These are phyloP conservation scores for Aspergillus sp. DNA, from an alignment of 2,329 filamentous ascomycete genomes.

Conservation along the genomic window DNA sequence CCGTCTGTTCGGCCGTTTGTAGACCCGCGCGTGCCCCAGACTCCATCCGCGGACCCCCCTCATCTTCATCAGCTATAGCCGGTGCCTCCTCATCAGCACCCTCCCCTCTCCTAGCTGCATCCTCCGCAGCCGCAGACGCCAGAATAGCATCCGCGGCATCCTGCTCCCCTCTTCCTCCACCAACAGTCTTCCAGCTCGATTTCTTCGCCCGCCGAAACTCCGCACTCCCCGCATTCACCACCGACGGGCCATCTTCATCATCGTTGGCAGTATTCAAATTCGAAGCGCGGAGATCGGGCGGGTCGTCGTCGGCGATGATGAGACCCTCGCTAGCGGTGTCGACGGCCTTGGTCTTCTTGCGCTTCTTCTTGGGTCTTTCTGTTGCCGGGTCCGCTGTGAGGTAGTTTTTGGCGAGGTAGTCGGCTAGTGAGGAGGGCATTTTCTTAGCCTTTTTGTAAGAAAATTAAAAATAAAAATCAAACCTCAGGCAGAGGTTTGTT, in stretches of 20 bases:
- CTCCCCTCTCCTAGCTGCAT: conserved; percentile 43
- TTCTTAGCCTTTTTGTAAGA: conserved; percentile 1
- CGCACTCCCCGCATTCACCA: conserved; percentile 26
- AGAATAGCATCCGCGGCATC: conserved; percentile 76
- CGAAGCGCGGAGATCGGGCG: conserved; percentile 28
- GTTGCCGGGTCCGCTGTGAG: conserved; percentile 59
- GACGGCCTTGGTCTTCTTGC: conserved; percentile 49
- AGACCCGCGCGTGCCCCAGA: conserved; percentile 83
- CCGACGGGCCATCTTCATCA: conserved; percentile 31
- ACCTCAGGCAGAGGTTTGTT: too few relatives aligned
- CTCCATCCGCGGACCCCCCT: conserved; percentile 62
- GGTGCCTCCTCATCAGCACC: conserved; percentile 48
- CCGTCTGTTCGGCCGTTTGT: conserved; percentile 76
- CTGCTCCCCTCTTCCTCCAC: conserved; percentile 48
- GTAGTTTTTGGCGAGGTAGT: conserved; percentile 89
- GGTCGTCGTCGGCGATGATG: conserved; percentile 39
- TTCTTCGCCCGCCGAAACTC: conserved; percentile 71
- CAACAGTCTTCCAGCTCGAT: conserved; percentile 73
- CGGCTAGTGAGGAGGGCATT: conserved; percentile 60
- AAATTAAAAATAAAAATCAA: too few relatives aligned
- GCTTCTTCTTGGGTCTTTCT: conserved; percentile 52
- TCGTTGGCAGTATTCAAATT: conserved; percentile 21
- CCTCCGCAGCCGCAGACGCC: conserved; percentile 65
- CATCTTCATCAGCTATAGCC: conserved; percentile 36
- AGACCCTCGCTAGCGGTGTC: conserved; percentile 38